Conservation (phyloP, 495 filamentous ascomycete species). For the Hypoxylon subgilvum region DNA sequence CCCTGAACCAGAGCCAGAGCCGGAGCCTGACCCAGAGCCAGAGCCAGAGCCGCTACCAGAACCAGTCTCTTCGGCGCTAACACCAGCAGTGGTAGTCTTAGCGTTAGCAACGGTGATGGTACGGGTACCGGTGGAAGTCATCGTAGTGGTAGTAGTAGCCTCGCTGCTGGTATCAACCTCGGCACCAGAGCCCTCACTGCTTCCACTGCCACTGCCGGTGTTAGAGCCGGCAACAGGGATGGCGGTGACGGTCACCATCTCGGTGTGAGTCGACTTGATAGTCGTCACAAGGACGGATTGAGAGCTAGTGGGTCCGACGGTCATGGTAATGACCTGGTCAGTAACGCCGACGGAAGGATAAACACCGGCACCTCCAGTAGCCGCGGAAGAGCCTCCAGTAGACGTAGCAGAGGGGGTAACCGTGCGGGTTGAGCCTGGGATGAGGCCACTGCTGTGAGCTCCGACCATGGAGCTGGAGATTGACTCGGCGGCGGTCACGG, state of each 20-base stretch:
- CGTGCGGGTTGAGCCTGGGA: conserved; percentile 43
- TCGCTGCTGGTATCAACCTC: conserved; percentile 17
- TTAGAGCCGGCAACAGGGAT: conserved; percentile 12
- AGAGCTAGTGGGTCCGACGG: conserved; percentile 46
- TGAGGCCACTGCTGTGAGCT: conserved; percentile 45
- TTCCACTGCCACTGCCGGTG: conserved; percentile 8
- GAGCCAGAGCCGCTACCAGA: conserved; percentile 24
- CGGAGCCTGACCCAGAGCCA: conserved; percentile 27
- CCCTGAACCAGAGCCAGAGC: conserved; percentile 23
- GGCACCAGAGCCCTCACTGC: neutral
- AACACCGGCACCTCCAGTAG: conserved; percentile 21
- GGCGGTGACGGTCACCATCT: conserved; percentile 37
- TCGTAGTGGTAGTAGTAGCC: conserved; percentile 47
- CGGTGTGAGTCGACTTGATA: conserved; percentile 42
- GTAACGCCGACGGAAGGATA: conserved; percentile 27
- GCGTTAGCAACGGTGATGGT: conserved; percentile 46
- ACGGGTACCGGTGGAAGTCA: conserved; percentile 48
- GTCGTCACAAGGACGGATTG: conserved; percentile 46
- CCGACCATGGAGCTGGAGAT: conserved; percentile 48
- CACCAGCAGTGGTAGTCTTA: conserved; percentile 17
- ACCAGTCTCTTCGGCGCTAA: conserved; percentile 22
- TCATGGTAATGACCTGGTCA: conserved; percentile 48
- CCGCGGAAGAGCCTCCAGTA: conserved; percentile 32
- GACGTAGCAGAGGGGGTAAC: conserved; percentile 25
- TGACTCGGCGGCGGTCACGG: conserved; percentile 48